These are phyloP conservation scores for Penicillium canariense DNA, from an alignment of 495 filamentous ascomycete species.

Conservation along the genomic window DNA sequence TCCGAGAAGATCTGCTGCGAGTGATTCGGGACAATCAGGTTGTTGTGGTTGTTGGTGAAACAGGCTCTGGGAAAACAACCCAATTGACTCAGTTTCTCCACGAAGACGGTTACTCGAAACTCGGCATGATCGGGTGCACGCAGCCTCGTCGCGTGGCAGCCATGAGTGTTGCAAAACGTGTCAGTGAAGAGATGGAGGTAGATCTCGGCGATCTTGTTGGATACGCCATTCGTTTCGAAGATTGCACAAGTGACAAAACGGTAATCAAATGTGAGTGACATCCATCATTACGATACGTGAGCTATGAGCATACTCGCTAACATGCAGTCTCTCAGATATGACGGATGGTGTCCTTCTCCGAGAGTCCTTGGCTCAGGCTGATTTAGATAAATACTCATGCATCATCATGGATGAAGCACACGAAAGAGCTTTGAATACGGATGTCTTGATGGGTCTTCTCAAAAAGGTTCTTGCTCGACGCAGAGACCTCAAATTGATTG, in stretches of 20 bases:
- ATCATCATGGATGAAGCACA: conserved; percentile 99
- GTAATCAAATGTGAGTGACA: conserved; percentile 74
- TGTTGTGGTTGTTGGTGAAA: conserved; percentile 93
- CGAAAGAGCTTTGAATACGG: conserved; percentile 94
- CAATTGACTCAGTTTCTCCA: conserved; percentile 94
- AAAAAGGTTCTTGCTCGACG: conserved; percentile 92
- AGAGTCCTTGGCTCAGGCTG: conserved; percentile 86
- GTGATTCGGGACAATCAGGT: conserved; percentile 98
- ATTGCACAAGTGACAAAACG: conserved; percentile 93
- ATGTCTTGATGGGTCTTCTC: conserved; percentile 95
- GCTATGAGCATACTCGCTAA: conserved; percentile 15
- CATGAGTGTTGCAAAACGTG: conserved; percentile 98
- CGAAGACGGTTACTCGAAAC: conserved; percentile 86
- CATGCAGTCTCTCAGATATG: conserved; percentile 61
- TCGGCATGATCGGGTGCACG: conserved; percentile 91
- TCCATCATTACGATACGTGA: neutral
- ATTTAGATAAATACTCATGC: conserved; percentile 95
- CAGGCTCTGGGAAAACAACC: conserved; percentile 94
- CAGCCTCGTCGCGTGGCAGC: conserved; percentile 94
- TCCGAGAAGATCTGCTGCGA: conserved; percentile 89
- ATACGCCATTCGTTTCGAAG: conserved; percentile 98
- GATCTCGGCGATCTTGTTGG: conserved; percentile 84
- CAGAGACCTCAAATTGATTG: conserved; percentile 92
- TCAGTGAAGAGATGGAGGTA: conserved; percentile 99
- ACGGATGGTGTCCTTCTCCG: conserved; percentile 95